Percentiles rank a stretch among this genome's conserved stretches.
phyloP scores from a whole-genome alignment of 495 filamentous ascomycete genomes.

The Hamigera avellanea region DNA sequence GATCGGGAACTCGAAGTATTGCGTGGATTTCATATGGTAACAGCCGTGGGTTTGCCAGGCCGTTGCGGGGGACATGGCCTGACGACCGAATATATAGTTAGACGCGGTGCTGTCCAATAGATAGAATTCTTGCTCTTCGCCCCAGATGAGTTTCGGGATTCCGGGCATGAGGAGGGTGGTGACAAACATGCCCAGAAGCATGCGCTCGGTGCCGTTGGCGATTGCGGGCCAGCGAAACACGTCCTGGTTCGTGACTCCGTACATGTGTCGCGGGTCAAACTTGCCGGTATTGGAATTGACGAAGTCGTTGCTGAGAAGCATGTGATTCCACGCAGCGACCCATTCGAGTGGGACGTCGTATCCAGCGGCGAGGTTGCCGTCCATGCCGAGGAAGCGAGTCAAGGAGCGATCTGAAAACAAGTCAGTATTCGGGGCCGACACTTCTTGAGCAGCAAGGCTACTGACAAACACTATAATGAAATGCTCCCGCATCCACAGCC shows the following conservation, averaged over 20 bases:
- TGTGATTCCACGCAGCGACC: constrained; percentile 49
- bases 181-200: constrained; percentile 51
- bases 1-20: constrained; percentile 52
- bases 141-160: constrained; percentile 53
- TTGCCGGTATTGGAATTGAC: constrained; percentile 52
- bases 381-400: constrained; percentile 53
- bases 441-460: too few relatives aligned
- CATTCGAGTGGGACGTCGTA: constrained; percentile 49
- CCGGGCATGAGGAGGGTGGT: constrained; percentile 56
- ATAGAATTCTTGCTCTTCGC: constrained; percentile 63
- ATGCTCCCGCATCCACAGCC: constrained; percentile 55
- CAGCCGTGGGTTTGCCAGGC: constrained; percentile 65
- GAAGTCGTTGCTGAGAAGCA: constrained; percentile 53
- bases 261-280: constrained; percentile 64
- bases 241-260: constrained; percentile 60
- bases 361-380: constrained; percentile 50
- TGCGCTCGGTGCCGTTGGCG: constrained; percentile 47
- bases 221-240: constrained; percentile 66
- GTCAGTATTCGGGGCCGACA: too few relatives aligned
- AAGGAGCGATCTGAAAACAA: constrained; percentile 55
- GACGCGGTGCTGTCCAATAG: constrained; percentile 52
- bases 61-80: constrained; percentile 51
- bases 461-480: constrained; percentile 66
- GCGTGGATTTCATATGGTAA: constrained; percentile 41
- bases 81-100: constrained; percentile 63